phyloP scores from a whole-genome alignment of 495 filamentous ascomycete species.

The Xylaria curta region DNA sequence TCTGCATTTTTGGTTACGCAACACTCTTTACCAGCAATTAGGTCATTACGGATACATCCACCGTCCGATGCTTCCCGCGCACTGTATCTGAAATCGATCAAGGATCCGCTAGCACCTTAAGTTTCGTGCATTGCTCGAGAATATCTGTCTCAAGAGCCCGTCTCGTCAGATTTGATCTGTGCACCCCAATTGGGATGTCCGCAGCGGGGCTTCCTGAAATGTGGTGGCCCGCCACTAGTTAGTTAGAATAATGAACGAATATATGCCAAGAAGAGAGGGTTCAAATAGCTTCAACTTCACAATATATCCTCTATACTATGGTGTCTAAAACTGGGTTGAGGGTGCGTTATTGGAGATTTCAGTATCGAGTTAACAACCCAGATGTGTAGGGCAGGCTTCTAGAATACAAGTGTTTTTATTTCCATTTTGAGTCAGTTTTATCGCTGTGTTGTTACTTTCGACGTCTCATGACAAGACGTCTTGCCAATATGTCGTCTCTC shows the following conservation, averaged over 20 bases:
- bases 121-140: neutral
- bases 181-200: neutral
- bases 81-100: neutral
- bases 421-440: neutral
- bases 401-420: neutral
- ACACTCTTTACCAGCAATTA: neutral
- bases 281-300: neutral
- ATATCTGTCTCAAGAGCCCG: neutral
- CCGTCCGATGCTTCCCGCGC: neutral
- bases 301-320: neutral
- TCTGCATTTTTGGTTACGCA: neutral
- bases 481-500: neutral
- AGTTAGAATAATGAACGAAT: no score
- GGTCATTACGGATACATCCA: neutral
- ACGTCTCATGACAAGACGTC: neutral
- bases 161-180: neutral
- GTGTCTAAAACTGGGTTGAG: neutral
- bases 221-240: neutral
- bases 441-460: neutral
- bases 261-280: neutral
- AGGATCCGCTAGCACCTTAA: neutral
- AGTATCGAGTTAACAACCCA: neutral
- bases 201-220: neutral
- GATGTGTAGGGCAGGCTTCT: neutral
- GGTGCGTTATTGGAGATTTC: neutral